Base-by-base conservation (phyloP, 345 rosid species). In the Lagerstroemia speciosa region DNA sequence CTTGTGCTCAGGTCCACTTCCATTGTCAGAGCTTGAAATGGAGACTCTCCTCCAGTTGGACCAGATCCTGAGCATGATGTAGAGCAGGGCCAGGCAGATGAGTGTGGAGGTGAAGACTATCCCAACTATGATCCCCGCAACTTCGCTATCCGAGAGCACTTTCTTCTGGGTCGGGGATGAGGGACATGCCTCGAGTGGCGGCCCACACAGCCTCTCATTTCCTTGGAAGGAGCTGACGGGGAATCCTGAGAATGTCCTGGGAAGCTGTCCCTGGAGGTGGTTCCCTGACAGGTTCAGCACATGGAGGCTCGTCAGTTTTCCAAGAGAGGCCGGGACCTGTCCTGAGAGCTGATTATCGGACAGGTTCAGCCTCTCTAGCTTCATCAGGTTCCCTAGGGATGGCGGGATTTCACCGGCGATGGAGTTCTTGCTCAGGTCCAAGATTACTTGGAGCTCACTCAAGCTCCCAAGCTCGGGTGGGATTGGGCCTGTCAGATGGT, bases 401-500 rank as follows among this genome's bases (percentile, higher is more conserved):
- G 85, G 48, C 8, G 96, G 98, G 32, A 93, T 89, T 55, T 77
- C 62, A 29, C 92, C 97, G 0, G 88, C 75, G 29, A 93, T 62
- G 32, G 72, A 78, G 73, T 93, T 93, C 60, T 72, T 75, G 72
- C 98, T 90, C 64, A 90, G 77, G 67, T 93, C 98, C 69, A 93
- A 64, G 69, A 81, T 86, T 64, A 88, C 94, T 79, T 93, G 97
- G 46, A 93, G 81, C 67, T 90, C 96, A 32, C 89, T 87, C 58
- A 93, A 75, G 52, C 36, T 78, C 66, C 97, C 97, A 8, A 93
- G 74, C 77, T 85, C 98, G 3, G 83, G 38, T 0, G 98, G 97
- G 65, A 90, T 86, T 6, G 83, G 65, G 53, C 93, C 97, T 11
- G 87, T 79, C 45, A 93, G 69, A 53, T 40, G 65, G 69, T 93